These are phyloP conservation scores for Aspergillus intermedius DNA, from an alignment of 2,329 filamentous ascomycete genomes.

Conservation along the genomic window DNA sequence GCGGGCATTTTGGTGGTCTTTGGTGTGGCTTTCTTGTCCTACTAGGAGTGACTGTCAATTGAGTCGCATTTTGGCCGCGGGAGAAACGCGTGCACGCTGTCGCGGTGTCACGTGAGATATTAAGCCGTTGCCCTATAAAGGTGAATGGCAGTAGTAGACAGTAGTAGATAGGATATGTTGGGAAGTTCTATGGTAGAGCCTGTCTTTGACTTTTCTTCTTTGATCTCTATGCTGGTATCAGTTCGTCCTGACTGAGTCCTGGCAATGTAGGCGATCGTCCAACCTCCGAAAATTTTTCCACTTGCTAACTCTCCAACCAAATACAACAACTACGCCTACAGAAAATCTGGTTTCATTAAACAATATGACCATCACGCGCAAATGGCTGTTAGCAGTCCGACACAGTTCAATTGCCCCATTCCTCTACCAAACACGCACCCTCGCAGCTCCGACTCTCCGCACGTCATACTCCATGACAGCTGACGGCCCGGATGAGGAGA, in stretches of 20 bases:
- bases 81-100: constrained; percentile 11
- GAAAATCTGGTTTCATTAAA: background rate
- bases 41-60: background rate
- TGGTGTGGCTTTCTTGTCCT: constrained; percentile 5
- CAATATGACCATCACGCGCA: constrained; percentile 25
- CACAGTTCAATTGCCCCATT: constrained; percentile 52
- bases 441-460: constrained; percentile 23
- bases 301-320: background rate
- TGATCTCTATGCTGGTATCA: no score
- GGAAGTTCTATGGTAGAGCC: background rate
- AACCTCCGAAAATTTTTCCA: background rate
- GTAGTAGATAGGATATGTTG: background rate
- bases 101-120: constrained; percentile 18
- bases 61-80: background rate
- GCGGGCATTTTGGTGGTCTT: constrained; percentile 12
- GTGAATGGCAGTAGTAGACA: background rate
- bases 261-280: background rate
- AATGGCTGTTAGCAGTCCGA: constrained; percentile 21
- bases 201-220: background rate
- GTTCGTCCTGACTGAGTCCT: background rate
- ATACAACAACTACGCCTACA: background rate
- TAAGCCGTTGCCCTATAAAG: background rate
- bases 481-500: background rate
- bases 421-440: constrained; percentile 65
- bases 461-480: background rate